A percentile compares a stretch with the other conserved stretches of the same genome.
Evolutionary conservation across 2,329 filamentous ascomycete genomes (phyloP).

Genomic region (Rutstroemia sp.): DNA sequence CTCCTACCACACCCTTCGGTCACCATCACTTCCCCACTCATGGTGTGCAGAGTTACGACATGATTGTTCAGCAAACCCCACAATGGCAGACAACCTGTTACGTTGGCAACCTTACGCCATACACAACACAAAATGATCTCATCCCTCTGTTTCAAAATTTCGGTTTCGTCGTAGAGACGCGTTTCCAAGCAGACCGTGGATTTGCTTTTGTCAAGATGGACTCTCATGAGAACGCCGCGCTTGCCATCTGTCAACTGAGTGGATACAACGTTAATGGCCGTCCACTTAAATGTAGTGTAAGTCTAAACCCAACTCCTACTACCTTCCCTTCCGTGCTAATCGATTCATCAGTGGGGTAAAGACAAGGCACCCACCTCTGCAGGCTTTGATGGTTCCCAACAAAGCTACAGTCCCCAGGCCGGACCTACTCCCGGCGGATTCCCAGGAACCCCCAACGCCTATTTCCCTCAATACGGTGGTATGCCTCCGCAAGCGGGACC

Average conservation of each 20-base stretch:
- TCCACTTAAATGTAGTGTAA: slow-evolving; percentile 95
- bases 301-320: slow-evolving; percentile 34
- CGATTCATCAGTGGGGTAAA: slow-evolving; percentile 78
- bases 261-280: slow-evolving; percentile 97
- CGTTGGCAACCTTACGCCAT: slow-evolving; percentile 94
- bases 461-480: slow-evolving; percentile 93
- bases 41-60: slow-evolving; percentile 94
- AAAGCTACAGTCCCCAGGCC: slow-evolving; percentile 64
- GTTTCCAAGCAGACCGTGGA: slow-evolving; percentile 94
- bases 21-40: slow-evolving; percentile 98
- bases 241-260: slow-evolving; percentile 96
- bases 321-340: slow-evolving; percentile 27
- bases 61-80: slow-evolving; percentile 90
- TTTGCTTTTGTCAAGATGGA: slow-evolving; percentile 99
- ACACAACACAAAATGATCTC: slow-evolving; percentile 92
- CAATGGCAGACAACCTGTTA: slow-evolving; percentile 99
- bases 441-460: slow-evolving; percentile 69
- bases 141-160: slow-evolving; percentile 99
- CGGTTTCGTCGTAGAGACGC: slow-evolving; percentile 92
- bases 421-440: slow-evolving; percentile 62
- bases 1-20: slow-evolving; percentile 89
- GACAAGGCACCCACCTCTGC: slow-evolving; percentile 80
- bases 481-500: slow-evolving; percentile 33
- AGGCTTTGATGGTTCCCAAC: slow-evolving; percentile 74
- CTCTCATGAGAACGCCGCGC: slow-evolving; percentile 92